Evolutionary conservation across 441 rosid genomes (phyloP).

Genomic region (Francoa sonchifolia): DNA sequence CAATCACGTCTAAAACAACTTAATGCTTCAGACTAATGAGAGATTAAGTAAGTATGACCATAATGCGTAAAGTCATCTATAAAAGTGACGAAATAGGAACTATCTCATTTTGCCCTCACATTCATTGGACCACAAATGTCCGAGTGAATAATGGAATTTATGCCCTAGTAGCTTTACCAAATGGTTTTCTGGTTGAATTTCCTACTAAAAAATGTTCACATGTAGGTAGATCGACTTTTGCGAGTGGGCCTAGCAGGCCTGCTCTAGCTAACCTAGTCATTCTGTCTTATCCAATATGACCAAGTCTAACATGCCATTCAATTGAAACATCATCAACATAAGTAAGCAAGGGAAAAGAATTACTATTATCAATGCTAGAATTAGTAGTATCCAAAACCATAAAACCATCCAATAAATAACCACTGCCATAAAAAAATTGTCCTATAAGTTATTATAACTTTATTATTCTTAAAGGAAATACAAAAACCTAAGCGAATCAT

Average conservation of each 20-base stretch:
- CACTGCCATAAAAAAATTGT: neutral
- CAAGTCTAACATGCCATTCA: neutral
- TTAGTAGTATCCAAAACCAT: neutral
- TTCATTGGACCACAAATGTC: conserved; percentile 7
- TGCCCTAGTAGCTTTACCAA: neutral
- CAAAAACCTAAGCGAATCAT: neutral
- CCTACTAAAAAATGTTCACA: conserved; percentile 3
- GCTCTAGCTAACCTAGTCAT: neutral
- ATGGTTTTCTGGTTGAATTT: conserved; percentile 1
- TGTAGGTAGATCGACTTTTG: neutral
- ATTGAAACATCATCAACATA: neutral
- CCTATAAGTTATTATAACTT: neutral
- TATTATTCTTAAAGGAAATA: neutral
- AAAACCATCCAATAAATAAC: neutral
- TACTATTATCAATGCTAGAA: neutral
- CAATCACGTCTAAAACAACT: neutral
- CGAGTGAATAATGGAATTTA: neutral
- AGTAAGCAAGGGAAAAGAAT: neutral
- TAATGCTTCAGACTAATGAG: neutral
- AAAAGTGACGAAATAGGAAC: conserved; percentile 1
- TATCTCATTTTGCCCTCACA: conserved; percentile 2
- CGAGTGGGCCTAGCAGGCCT: neutral
- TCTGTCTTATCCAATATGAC: neutral
- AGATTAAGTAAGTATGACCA: neutral
- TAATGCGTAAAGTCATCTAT: neutral